Evolutionary conservation across 108 stramenopile species (phyloP).

Genomic region (Skeletonema costatum): DNA sequence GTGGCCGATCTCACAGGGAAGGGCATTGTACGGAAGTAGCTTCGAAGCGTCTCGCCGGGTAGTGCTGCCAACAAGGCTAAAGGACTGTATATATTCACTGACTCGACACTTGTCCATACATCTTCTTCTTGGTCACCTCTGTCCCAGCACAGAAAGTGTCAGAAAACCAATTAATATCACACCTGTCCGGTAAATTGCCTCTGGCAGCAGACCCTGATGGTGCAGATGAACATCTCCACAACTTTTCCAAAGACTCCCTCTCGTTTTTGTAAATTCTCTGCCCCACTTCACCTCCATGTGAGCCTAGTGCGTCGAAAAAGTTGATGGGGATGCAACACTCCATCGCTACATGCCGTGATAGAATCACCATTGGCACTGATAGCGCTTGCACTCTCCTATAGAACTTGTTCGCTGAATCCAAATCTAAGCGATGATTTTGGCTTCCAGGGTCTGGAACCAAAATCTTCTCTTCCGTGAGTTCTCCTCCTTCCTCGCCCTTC

Average conservation of each 20-base stretch:
- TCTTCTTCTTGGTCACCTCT: conserved; percentile 30
- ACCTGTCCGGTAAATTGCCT: conserved; percentile 47
- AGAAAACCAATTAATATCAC: conserved; percentile 47
- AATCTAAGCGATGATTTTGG: conserved; percentile 48
- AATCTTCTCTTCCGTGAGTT: conserved; percentile 38
- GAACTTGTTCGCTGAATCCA: conserved; percentile 33
- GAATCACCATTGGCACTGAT: conserved; percentile 50
- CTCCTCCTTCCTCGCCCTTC: not conserved
- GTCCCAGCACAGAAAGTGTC: conserved; percentile 45
- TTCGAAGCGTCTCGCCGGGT: conserved; percentile 38
- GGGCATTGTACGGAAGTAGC: conserved; percentile 49
- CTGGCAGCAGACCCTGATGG: conserved; percentile 28
- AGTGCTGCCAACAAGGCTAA: conserved; percentile 48
- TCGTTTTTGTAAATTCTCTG: conserved; percentile 36
- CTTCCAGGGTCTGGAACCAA: conserved; percentile 47
- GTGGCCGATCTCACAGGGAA: conserved; percentile 47
- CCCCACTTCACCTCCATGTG: conserved; percentile 42
- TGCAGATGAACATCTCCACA: conserved; percentile 46
- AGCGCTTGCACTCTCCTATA: conserved; percentile 43
- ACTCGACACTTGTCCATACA: conserved; percentile 41
- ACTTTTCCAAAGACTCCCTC: conserved; percentile 35
- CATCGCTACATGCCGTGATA: conserved; percentile 42
- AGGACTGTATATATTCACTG: conserved; percentile 52
- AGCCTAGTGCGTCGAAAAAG: conserved; percentile 45
- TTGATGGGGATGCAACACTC: conserved; percentile 46